Evolutionary conservation across 495 filamentous ascomycete genomes (phyloP), one percentile per base, ranked within the genome.

Genomic region (Cryomyces minteri): DNA sequence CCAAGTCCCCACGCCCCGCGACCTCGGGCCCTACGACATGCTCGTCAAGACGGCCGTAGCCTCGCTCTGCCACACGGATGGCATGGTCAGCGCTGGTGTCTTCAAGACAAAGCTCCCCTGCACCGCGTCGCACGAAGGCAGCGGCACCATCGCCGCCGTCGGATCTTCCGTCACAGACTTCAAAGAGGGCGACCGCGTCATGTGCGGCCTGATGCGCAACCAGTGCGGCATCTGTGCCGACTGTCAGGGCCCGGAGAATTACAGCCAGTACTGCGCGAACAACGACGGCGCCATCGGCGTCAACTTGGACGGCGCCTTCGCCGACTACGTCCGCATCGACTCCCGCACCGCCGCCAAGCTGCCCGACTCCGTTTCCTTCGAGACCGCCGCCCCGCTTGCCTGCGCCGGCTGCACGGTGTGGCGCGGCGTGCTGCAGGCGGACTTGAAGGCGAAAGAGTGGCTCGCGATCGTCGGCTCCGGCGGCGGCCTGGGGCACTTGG

Each of bases 51-150:
- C 74, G 39, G 71, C 65, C 40, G 73, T 71, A 12, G 74, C 69
- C 31, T 72, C 69, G 8, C 63, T 74, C 51, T 79, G 74, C 62
- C 74, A 79, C 58, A 76, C 75, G 6, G 76, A 77, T 55, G 48
- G 55, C 47, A 74, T 76, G 64, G 67, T 70, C 32, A 49, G 49
- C 36, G 52, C 60, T 2, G 70, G 75, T 44, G 44, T 61, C 40
- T 54, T 69, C 54, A 50, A 51, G 25, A 59, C 63, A 12, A 45
- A 51, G 11, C 61, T 76, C 5, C 72, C 73, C 0, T 62, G 61
- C 44, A 76, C 64, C 30, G 72, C 64, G 4, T 77, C 69, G 0
- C 76, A 80, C 52, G 73, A 79, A 58, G 73, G 71, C 14, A 54
- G 67, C 10, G 74, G 76, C 8, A 74, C 68, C 5, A 64, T 78